Base-by-base conservation (phyloP, 2,329 filamentous ascomycete genomes). In the Biscogniauxia sp. region DNA sequence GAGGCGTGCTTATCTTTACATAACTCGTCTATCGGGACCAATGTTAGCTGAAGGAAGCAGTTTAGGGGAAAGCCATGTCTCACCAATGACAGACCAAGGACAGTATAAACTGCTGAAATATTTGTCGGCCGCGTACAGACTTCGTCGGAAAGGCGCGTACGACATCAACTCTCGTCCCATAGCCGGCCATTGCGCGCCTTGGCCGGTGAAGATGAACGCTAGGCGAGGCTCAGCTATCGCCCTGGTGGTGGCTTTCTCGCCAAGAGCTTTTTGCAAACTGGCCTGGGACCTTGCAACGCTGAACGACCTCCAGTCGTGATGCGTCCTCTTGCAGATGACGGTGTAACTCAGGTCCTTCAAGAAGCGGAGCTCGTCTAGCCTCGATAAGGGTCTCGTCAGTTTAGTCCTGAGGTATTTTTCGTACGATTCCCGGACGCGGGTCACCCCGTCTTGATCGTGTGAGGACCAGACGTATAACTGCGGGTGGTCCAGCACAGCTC, bases 141-240 rank as follows among this genome's bases (percentile, higher is more conserved):
- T 57, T 15, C 57, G 13, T 6, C 28, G 25, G 19, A 67, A 64
- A 13, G 60, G 28, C 5, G 32, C 55, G 15, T 60, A 58, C 11
- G 59, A 41, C 20, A 70, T 53, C 17, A 73, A 61, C 51, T 70
- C 67, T 1, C 69, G 68, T 3, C 75, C 77, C 78, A 80, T 80
- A 0, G 69, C 70, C 2, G 72, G 67, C 75, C 78, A 81, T 54
- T 81, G 79, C 0, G 78, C 77, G 1, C 79, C 79, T 58, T 81
- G 79, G 5, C 79, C 79, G 0, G 77, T 80, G 67, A 80, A 81
- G 23, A 78, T 67, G 53, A 72, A 68, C 2, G 52, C 62, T 23
- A 64, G 20, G 23, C 15, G 23, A 45, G 32, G 41, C 19, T 25
- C 17, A 15, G 54, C 28, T 41, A 55, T 41, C 19, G 19, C n/a